Evolutionary conservation across 108 stramenopile genomes (phyloP).

Genomic region (Cyclotella distinguenda): DNA sequence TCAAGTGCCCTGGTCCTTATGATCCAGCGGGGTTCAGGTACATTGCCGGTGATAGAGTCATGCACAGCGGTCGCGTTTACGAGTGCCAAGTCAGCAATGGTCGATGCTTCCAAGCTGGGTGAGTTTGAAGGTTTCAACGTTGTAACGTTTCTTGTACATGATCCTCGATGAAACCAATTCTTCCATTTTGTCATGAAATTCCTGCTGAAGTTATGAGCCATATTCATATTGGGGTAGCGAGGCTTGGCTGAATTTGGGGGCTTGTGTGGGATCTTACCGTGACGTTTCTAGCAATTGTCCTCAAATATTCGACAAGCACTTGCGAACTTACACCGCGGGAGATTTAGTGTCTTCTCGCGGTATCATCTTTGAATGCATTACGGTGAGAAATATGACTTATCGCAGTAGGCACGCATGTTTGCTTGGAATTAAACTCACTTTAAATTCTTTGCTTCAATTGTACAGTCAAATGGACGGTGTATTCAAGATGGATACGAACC

Average conservation of each 20-base stretch:
- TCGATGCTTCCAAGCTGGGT: neutral
- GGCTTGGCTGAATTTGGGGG: neutral
- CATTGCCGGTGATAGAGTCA: neutral
- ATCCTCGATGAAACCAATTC: neutral
- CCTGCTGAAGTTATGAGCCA: neutral
- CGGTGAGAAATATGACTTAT: no score
- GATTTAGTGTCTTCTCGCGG: neutral
- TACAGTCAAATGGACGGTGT: neutral
- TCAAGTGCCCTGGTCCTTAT: neutral
- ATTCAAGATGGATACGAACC: constrained; percentile 1
- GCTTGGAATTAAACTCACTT: no score
- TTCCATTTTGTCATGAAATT: neutral
- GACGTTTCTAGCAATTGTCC: neutral
- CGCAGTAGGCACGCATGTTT: no score
- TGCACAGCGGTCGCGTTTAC: neutral
- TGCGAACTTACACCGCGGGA: neutral
- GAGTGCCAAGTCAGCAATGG: neutral
- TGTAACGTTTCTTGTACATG: neutral
- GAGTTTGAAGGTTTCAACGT: neutral
- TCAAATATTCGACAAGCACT: neutral
- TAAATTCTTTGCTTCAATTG: no score
- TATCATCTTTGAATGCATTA: neutral
- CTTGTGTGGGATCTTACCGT: neutral
- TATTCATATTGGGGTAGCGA: neutral
- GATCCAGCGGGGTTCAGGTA: neutral